Conservation (phyloP, 2,329 filamentous ascomycete genomes). For the Orbilia ellipsospora region DNA sequence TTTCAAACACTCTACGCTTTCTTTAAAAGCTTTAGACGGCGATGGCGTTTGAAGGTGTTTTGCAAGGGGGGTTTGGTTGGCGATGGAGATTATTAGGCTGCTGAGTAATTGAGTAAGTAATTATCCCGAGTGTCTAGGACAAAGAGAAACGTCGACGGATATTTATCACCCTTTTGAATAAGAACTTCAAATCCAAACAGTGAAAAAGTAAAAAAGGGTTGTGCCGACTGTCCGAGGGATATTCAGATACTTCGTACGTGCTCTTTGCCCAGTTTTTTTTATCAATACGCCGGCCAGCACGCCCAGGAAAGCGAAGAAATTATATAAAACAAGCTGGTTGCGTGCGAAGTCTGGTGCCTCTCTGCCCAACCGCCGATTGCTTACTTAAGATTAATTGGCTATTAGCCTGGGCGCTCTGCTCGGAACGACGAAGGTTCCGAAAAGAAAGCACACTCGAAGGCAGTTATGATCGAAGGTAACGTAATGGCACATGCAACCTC, state of each 20-base stretch:
- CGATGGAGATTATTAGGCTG: slow-evolving; percentile 14
- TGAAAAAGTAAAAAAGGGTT: slow-evolving; percentile 11
- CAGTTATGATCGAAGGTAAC: slow-evolving; percentile 36
- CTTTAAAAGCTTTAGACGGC: background rate
- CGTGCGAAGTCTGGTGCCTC: slow-evolving; percentile 8
- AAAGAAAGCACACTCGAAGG: slow-evolving; percentile 15
- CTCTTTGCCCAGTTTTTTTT: too few species aligned
- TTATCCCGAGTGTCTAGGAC: slow-evolving; percentile 3
- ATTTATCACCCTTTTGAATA: background rate
- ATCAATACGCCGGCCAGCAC: background rate
- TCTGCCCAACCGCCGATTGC: slow-evolving; percentile 54
- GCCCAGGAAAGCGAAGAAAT: slow-evolving; percentile 4
- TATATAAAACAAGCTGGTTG: slow-evolving; percentile 1
- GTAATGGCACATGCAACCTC: slow-evolving; percentile 53
- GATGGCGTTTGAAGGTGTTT: slow-evolving; percentile 11
- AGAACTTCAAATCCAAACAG: slow-evolving; percentile 2
- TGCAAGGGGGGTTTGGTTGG: slow-evolving; percentile 20
- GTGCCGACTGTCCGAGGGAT: slow-evolving; percentile 43
- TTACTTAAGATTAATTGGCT: slow-evolving; percentile 55
- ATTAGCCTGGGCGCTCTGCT: slow-evolving; percentile 39
- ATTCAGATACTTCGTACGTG: slow-evolving; percentile 24
- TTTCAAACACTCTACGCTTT: background rate
- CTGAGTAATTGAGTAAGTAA: slow-evolving; percentile 52
- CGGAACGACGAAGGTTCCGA: slow-evolving; percentile 45
- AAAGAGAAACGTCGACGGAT: slow-evolving; percentile 8